phyloP scores from a whole-genome alignment of 345 rosid genomes.

The Isatis tinctoria region DNA sequence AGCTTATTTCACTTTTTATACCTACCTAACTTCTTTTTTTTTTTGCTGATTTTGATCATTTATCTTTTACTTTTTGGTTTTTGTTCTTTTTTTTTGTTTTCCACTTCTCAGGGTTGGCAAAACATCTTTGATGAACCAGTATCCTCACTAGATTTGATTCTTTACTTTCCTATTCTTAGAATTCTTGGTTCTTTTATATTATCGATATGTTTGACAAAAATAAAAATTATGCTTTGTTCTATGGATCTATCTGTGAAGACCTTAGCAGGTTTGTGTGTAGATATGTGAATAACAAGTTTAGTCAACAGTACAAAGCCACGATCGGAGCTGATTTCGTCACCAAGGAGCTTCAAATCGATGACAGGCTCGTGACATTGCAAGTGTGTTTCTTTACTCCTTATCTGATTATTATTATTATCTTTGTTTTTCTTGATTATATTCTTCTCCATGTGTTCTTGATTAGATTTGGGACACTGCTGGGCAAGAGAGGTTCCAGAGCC shows the following conservation, averaged over 20 bases:
- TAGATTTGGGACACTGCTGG: conserved; percentile 97
- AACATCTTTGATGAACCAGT: conserved; percentile 99
- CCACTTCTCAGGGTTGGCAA: conserved; percentile 75
- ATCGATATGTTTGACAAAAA: neutral
- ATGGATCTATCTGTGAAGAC: neutral
- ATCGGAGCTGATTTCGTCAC: conserved; percentile 92
- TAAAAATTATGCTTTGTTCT: neutral
- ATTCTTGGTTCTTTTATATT: neutral
- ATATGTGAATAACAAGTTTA: conserved; percentile 70
- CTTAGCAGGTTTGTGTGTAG: conserved; percentile 20
- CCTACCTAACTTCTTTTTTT: neutral
- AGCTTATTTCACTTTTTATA: neutral
- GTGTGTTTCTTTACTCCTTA: conserved; percentile 31
- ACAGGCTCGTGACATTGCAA: conserved; percentile 77
- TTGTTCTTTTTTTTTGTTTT: neutral
- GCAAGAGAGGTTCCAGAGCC: conserved; percentile 90
- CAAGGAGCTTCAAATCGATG: conserved; percentile 83
- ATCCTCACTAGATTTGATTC: conserved; percentile 43
- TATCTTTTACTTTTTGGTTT: too few relatives aligned
- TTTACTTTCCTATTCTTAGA: neutral
- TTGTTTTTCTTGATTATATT: neutral
- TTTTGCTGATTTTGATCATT: neutral
- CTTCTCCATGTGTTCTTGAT: neutral
- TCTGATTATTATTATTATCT: neutral
- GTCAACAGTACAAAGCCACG: conserved; percentile 89